Evolutionary conservation across 2,329 filamentous ascomycete genomes (phyloP).

Genomic region (Aspergillus ochraceus): DNA sequence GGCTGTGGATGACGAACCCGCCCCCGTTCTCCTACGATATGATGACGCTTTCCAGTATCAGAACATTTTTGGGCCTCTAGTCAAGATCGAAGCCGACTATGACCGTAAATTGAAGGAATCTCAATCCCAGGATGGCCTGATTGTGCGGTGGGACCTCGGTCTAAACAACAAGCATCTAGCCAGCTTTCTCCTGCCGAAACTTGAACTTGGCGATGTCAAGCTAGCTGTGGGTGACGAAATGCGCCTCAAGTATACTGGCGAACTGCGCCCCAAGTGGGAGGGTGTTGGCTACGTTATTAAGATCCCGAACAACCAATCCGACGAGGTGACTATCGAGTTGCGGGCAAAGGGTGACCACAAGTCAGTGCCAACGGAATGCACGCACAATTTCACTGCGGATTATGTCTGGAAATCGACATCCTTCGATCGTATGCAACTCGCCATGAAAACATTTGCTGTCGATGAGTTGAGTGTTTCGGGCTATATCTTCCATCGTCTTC

Average conservation of each 20-base stretch:
- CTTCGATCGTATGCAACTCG: slow-evolving; percentile 98
- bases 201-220: slow-evolving; percentile 97
- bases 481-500: slow-evolving; percentile 95
- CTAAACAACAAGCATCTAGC: slow-evolving; percentile 97
- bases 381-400: slow-evolving; percentile 96
- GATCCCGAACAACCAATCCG: slow-evolving; percentile 98
- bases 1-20: slow-evolving; percentile 91
- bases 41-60: slow-evolving; percentile 98
- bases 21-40: slow-evolving; percentile 87
- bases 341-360: slow-evolving; percentile 95
- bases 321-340: slow-evolving; percentile 93
- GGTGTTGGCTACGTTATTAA: slow-evolving; percentile 99
- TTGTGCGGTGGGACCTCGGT: slow-evolving; percentile 91
- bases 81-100: slow-evolving; percentile 99
- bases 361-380: slow-evolving; percentile 91
- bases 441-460: slow-evolving; percentile 98
- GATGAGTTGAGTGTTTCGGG: slow-evolving; percentile 98
- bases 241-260: slow-evolving; percentile 94
- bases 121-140: slow-evolving; percentile 92
- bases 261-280: slow-evolving; percentile 89
- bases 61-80: slow-evolving; percentile 95
- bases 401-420: slow-evolving; percentile 99
- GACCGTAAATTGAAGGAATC: slow-evolving; percentile 98
- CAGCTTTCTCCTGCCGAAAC: slow-evolving; percentile 92
- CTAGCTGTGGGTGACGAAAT: slow-evolving; percentile 97